Base-by-base conservation (phyloP, 169 alveolate species). In the Plasmodium inui region DNA sequence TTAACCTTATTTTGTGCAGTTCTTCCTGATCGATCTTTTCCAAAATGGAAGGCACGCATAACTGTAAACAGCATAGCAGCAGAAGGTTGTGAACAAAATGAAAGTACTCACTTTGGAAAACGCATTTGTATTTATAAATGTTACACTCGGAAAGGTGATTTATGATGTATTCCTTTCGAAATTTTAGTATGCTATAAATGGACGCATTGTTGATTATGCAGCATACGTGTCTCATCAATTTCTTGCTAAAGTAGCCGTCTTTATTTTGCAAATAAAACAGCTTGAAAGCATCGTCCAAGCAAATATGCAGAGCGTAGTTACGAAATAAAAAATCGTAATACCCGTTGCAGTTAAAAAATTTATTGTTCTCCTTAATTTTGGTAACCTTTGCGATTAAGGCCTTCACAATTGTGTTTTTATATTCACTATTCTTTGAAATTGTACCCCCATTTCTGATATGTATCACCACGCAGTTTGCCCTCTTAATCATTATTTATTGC, bases 201-300 rank as follows among this genome's bases (percentile, higher is more conserved):
- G 91, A 46, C 57, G 95, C 34, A 78, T 82, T 82, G 67, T 57
- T 91, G 53, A 72, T 72, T 70, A 17, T 44, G 32, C 28, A 70
- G 57, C 84, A 82, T 81, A 91, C 39, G 76, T 71, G 71, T 32
- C n/a, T 1, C 37, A 91, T 72, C 12, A 91, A 34, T 46, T 82
- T 91, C 32, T 67, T 91, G 37, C 61, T 67, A 91, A 81, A 81
- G 57, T 34, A 91, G 30, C 44, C 83, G 46, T 91, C 71, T 37
- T 70, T 91, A 61, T 82, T 91, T 82, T 91, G 95, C 37, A 91
- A 91, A 72, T 67, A 82, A 82, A 81, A 71, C 37, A 91, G 50
- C 74, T 74, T 57, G 39, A 91, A 82, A 28, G 84, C 81, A 76
- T 81, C 84, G 50, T 91, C 84, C 32, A 91, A 26, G 19, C 92